Percentiles rank a stretch among this genome's conserved stretches.
Evolutionary conservation across 176 grass and related monocot species (phyloP).

Genomic region (Carex myosuroides): DNA sequence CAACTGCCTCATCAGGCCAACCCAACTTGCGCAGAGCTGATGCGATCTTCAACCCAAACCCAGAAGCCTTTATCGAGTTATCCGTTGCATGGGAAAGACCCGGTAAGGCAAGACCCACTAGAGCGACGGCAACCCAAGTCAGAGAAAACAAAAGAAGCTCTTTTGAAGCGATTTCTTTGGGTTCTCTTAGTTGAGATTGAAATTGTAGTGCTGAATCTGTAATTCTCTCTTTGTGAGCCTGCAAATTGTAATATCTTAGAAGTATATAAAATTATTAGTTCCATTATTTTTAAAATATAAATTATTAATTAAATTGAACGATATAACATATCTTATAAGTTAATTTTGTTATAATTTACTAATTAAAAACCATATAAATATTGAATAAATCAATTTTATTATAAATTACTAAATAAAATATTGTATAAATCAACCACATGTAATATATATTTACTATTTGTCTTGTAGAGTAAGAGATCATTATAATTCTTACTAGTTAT

Average conservation of each 20-base stretch:
- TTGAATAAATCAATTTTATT: no score
- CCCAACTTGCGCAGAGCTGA: conserved; percentile 57
- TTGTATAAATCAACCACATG: no score
- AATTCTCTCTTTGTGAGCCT: neutral
- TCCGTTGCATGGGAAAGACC: conserved; percentile 29
- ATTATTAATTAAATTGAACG: no score
- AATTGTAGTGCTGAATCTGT: neutral
- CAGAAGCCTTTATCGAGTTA: conserved; percentile 63
- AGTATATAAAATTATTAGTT: no score
- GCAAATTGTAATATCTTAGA: neutral
- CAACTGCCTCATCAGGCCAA: conserved; percentile 79
- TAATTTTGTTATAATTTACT: no score
- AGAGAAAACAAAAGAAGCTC: conserved; percentile 14
- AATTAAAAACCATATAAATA: no score
- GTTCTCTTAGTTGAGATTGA: conserved; percentile 11
- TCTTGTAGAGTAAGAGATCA: no score
- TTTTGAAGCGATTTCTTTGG: neutral
- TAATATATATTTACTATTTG: no score
- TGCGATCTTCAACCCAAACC: conserved; percentile 71
- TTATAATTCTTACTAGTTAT: no score
- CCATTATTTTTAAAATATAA: no score
- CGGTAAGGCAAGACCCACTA: conserved; percentile 1
- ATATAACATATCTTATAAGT: no score
- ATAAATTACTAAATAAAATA: no score
- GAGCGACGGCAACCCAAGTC: conserved; percentile 16